A percentile compares a stretch with the other conserved stretches of the same genome.
These are phyloP conservation scores for Nicotiana noctiflora DNA, from an alignment of 257 asterid species.

Conservation along the genomic window DNA sequence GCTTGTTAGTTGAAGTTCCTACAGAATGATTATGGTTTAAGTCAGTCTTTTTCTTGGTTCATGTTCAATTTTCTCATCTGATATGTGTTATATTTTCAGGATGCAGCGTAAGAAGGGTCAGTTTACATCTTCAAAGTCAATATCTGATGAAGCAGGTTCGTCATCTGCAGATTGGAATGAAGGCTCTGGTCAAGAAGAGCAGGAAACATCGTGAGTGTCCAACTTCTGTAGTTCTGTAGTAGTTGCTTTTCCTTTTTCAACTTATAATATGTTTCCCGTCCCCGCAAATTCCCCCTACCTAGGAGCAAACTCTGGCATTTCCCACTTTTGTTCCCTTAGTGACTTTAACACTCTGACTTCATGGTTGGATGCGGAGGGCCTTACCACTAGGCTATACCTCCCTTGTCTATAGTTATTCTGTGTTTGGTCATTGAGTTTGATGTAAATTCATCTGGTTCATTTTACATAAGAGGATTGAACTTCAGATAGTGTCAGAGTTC, in stretches of 20 bases:
- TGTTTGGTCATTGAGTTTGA: not conserved
- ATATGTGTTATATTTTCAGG: slow-evolving; percentile 31
- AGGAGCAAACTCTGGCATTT: not conserved
- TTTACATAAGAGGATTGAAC: not conserved
- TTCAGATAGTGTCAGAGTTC: not conserved
- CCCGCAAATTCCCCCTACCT: not conserved
- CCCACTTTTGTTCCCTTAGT: not conserved
- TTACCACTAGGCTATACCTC: not conserved
- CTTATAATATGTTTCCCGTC: not conserved
- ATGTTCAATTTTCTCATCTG: not conserved
- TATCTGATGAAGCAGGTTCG: slow-evolving; percentile 74
- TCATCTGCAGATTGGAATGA: slow-evolving; percentile 75
- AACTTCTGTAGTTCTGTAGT: not conserved
- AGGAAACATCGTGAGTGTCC: slow-evolving; percentile 68
- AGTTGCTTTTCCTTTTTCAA: not conserved
- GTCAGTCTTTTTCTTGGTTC: not conserved
- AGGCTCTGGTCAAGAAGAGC: slow-evolving; percentile 65
- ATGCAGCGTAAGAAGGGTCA: slow-evolving; percentile 99
- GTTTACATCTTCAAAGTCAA: slow-evolving; percentile 78
- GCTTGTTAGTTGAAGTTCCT: not conserved
- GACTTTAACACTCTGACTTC: not conserved
- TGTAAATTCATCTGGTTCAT: not conserved
- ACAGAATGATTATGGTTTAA: not conserved
- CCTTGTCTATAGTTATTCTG: not conserved
- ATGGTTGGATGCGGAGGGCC: not conserved